phyloP scores from a whole-genome alignment of 768 basidiomycete genomes.

The Trametes elegans region DNA sequence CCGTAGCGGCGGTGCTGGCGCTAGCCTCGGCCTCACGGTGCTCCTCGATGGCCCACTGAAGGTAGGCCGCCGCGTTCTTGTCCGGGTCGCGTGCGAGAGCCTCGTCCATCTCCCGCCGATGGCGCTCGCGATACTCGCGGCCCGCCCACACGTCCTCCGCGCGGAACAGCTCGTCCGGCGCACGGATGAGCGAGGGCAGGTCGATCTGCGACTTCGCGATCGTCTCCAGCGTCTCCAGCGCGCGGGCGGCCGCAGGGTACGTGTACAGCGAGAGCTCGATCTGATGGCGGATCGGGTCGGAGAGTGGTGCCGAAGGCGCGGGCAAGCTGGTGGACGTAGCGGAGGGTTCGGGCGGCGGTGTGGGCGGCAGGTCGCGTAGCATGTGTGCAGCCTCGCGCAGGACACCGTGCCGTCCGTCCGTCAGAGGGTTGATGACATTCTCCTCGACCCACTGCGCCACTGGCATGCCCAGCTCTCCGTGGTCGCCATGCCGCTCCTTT shows the following conservation, averaged over 20 bases:
- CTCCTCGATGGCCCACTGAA: constrained; percentile 30
- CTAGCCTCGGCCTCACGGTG: constrained; percentile 28
- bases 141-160: constrained; percentile 37
- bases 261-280: constrained; percentile 20
- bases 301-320: neutral
- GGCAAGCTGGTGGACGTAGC: neutral
- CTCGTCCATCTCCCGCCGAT: constrained; percentile 26
- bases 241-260: constrained; percentile 20
- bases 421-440: constrained; percentile 39
- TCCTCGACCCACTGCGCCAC: constrained; percentile 41
- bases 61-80: constrained; percentile 29
- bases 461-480: constrained; percentile 31
- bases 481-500: constrained; percentile 15
- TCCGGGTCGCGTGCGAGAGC: constrained; percentile 33
- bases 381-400: constrained; percentile 30
- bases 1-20: constrained; percentile 14
- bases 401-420: constrained; percentile 39
- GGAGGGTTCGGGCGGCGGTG: neutral
- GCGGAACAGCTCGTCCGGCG: constrained; percentile 41
- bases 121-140: constrained; percentile 33
- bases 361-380: constrained; percentile 17
- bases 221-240: constrained; percentile 20
- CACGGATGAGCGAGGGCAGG: constrained; percentile 41
- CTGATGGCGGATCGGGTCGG: constrained; percentile 16
- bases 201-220: constrained; percentile 33